phyloP scores from a whole-genome alignment of 2,329 filamentous ascomycete genomes.

The Colletotrichum karsti region DNA sequence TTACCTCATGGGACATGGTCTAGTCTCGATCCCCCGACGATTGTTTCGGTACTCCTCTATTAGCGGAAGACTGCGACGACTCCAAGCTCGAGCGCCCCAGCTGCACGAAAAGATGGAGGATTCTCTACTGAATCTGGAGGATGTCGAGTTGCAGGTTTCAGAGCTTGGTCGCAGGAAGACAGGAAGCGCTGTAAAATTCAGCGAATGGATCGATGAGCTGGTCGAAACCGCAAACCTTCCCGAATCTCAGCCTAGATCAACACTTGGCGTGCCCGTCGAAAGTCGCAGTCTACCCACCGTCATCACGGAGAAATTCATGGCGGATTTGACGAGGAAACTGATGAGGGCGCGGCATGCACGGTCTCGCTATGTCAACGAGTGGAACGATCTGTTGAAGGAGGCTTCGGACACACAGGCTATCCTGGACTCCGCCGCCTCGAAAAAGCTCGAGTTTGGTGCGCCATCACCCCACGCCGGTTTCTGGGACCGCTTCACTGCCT shows the following conservation, averaged over 20 bases:
- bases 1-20: conserved; percentile 96
- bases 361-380: conserved; percentile 84
- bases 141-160: conserved; percentile 81
- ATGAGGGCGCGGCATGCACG: conserved; percentile 85
- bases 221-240: conserved; percentile 78
- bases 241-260: conserved; percentile 62
- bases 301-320: conserved; percentile 92
- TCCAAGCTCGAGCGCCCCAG: conserved; percentile 82
- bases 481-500: conserved; percentile 63
- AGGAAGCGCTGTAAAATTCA: conserved; percentile 77
- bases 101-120: conserved; percentile 90
- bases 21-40: conserved; percentile 87
- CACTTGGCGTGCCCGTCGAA: conserved; percentile 50
- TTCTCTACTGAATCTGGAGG: conserved; percentile 79
- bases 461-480: conserved; percentile 63
- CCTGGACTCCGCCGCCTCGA: conserved; percentile 83
- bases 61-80: conserved; percentile 74
- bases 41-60: conserved; percentile 84
- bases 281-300: conserved; percentile 73
- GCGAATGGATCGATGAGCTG: conserved; percentile 96
- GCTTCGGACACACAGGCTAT: conserved; percentile 82
- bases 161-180: conserved; percentile 85
- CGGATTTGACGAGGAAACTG: conserved; percentile 85
- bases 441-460: conserved; percentile 79
- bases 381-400: conserved; percentile 80